phyloP scores from a whole-genome alignment of 2,329 filamentous ascomycete genomes.

The Coniochaeta sp. region DNA sequence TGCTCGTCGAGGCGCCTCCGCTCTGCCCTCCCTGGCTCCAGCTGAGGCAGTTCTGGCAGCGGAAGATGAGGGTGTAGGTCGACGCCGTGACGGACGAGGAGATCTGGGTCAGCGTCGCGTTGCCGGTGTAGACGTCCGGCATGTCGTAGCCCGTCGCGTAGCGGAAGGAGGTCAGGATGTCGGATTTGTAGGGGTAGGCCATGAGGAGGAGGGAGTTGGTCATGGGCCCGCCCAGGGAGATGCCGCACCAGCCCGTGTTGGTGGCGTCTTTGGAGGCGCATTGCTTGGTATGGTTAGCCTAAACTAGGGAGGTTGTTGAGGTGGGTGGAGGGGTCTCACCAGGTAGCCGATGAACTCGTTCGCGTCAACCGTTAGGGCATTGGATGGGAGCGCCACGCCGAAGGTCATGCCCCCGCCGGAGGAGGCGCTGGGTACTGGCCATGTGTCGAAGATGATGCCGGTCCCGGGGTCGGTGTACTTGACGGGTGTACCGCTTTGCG shows the following conservation, averaged over 20 bases:
- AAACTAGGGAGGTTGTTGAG: no score
- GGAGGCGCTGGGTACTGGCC: conserved; percentile 28
- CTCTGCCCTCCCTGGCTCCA: conserved; percentile 39
- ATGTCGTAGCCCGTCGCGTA: conserved; percentile 45
- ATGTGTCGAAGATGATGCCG: conserved; percentile 46
- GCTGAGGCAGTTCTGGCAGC: conserved; percentile 44
- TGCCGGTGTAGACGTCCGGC: conserved; percentile 49
- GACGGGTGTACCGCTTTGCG: conserved; percentile 17
- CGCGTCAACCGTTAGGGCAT: conserved; percentile 33
- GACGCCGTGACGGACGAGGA: conserved; percentile 46
- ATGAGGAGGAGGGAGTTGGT: conserved; percentile 44
- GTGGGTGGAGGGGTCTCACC: conserved; percentile 22
- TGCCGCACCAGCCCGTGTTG: conserved; percentile 44
- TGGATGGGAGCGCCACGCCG: conserved; percentile 40
- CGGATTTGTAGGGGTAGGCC: conserved; percentile 39
- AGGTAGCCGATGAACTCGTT: conserved; percentile 48
- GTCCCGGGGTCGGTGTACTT: conserved; percentile 38
- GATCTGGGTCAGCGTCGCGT: conserved; percentile 50
- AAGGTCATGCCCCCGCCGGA: conserved; percentile 38
- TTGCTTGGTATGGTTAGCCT: conserved; percentile 27
- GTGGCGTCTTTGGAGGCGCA: conserved; percentile 29
- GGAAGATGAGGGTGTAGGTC: conserved; percentile 51
- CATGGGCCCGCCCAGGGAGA: conserved; percentile 46
- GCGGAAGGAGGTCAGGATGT: conserved; percentile 44
- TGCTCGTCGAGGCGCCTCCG: conserved; percentile 25